Base-by-base conservation (phyloP, 345 rosid species). In the Eucalyptus microcorys region DNA sequence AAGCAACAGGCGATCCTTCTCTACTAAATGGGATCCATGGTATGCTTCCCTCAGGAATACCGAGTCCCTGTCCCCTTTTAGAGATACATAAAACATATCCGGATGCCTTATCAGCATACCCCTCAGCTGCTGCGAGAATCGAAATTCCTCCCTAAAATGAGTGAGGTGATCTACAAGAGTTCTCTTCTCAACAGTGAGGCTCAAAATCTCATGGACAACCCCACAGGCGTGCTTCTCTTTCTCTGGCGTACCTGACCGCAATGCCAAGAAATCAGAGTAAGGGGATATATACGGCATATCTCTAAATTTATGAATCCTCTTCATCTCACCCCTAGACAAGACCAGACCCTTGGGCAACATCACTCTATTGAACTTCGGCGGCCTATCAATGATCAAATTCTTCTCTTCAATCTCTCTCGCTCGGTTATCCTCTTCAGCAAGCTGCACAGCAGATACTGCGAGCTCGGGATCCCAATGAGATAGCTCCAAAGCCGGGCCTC, bases 401-500 rank as follows among this genome's bases (percentile, higher is more conserved):
- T 93, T 95, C 91, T 96, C 96, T 89, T 92, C 93, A 15, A 93
- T 27, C 89, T 94, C 97, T 89, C 93, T 92, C 87, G 91, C 87
- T 87, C 85, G 89, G 68, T 92, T 97, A 59, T 95, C 99, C 86
- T 96, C 99, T 88, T 93, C 97, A 86, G 98, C 89, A 81, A 98
- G 92, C 93, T 96, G 98, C 89, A 96, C 96, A 45, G 98, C 99
- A 7, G 99, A 94, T 27, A 96, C 95, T 11, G 99, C 96, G 24
- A 98, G 95, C 92, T 97, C 95, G 49, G 98, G 96, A 93, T 98
- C 99, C 98, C 98, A 98, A 14, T 97, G 95, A 89, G 96, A 95
- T 57, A 97, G 90, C 91, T 98, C 98, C 89, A 98, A 91, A 8
- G 98, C 99, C 19, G 95, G 96, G 89, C 99, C 99, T 87, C 96